phyloP scores from a whole-genome alignment of 805 yeast species.

The Barnettozyma pratensis region DNA sequence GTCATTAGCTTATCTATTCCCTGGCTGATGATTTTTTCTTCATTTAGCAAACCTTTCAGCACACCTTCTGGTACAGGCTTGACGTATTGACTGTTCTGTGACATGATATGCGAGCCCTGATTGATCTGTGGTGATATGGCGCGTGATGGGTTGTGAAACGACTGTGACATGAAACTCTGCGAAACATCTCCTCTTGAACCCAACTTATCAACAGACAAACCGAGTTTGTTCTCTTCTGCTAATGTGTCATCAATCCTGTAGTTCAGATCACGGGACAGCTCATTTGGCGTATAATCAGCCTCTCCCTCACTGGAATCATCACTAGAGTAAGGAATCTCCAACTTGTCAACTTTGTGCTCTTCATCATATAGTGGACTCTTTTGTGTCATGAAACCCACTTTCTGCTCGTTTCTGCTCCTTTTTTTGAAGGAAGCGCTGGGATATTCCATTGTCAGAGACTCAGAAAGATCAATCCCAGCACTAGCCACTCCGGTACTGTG shows the following conservation, averaged over 20 bases:
- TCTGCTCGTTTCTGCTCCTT: not conserved
- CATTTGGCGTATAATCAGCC: not conserved
- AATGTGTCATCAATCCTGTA: too few relatives aligned
- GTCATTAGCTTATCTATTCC: conserved; percentile 14
- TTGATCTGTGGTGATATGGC: too few relatives aligned
- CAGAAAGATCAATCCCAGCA: too few relatives aligned
- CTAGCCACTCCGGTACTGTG: too few relatives aligned
- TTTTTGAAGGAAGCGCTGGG: not conserved
- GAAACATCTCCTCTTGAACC: too few relatives aligned
- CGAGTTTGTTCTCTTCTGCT: too few relatives aligned
- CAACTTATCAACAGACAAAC: too few relatives aligned
- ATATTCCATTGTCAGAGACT: not conserved
- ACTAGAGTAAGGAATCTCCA: conserved; percentile 8
- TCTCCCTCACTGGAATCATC: conserved; percentile 1
- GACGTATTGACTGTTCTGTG: too few relatives aligned
- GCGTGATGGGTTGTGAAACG: not conserved
- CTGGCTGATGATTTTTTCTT: conserved; percentile 15
- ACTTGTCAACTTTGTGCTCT: not conserved
- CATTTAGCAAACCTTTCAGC: conserved; percentile 14
- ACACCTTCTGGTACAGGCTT: conserved; percentile 3
- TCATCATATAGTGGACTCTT: not conserved
- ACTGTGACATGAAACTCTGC: too few relatives aligned
- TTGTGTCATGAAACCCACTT: not conserved
- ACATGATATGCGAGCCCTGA: too few relatives aligned
- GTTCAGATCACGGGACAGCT: not conserved